Conservation (phyloP, 257 asterid species). For the Nicotiana attenuata region DNA sequence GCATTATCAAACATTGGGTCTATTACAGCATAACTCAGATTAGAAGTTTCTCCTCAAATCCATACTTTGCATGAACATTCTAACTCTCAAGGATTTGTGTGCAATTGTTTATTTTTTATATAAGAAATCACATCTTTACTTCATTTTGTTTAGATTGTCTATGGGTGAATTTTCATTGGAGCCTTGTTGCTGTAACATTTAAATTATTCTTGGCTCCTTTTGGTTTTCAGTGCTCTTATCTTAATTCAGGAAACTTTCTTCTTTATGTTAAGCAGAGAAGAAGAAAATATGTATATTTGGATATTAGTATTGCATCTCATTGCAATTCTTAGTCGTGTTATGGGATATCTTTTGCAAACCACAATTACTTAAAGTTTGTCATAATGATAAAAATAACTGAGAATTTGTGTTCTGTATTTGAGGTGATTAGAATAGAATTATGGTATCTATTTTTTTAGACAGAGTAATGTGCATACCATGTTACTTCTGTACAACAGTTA, state of each 20-base stretch:
- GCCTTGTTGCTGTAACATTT: neutral
- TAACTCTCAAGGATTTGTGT: no score
- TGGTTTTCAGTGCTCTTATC: neutral
- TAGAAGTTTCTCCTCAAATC: neutral
- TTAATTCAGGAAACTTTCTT: neutral
- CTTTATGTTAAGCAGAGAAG: neutral
- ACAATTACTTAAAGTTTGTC: neutral
- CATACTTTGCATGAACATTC: neutral
- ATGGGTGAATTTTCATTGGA: neutral
- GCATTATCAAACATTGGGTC: neutral
- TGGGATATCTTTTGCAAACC: neutral
- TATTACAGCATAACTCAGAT: neutral
- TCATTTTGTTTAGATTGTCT: no score
- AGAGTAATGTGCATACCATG: neutral
- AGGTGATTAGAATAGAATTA: neutral
- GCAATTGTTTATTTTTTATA: no score
- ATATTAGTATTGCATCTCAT: neutral
- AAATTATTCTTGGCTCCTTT: neutral
- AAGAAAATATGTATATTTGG: neutral
- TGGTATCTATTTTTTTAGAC: neutral
- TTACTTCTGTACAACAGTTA: neutral
- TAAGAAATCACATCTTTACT: no score
- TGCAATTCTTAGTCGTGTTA: neutral
- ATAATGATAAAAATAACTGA: neutral
- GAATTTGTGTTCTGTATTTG: neutral